Base-by-base conservation (phyloP, 176 grass and related monocot species). In the Olyra latifolia region DNA sequence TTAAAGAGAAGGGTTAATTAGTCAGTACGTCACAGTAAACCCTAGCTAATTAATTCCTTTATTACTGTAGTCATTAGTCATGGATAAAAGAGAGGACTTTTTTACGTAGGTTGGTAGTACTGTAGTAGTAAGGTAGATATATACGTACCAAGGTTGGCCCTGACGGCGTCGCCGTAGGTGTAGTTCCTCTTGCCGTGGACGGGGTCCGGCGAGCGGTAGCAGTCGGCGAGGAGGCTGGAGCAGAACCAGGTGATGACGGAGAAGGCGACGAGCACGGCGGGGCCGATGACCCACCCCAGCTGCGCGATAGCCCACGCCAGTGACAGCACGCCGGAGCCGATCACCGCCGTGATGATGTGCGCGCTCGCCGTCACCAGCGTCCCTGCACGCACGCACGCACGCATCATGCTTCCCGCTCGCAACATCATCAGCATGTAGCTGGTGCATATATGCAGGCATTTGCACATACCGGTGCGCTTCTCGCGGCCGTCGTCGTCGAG, bases 291-390 rank as follows among this genome's bases (percentile, higher is more conserved):
- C 95, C 95, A 98, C 15, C 95, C 95, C 4, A 98, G 82, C 77
- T 98, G 95, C 30, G 95, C 81, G 71, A 98, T 89, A 39, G 95
- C 77, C 95, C 95, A 98, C 11, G 92, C 92, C 47, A 98, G 74
- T 41, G 95, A 98, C 25, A 98, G 92, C 79, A 98, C 95, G 15
- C 95, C 95, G 4, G 95, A 98, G 0, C 92, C 95, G 77, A 98
- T 98, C 77, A 98, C 95, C 62, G 95, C 95, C 7, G 95, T 98
- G 42, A 97, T 92, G 56, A 97, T 97, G 80, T 97, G 95, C 2
- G 95, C 92, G 64, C 95, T 98, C 56, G 95, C 92, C 55, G 95
- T 98, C 35, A 87, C n/a, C 78, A 95, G 72, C 17, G 87, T 98
- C 52, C 95, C 94, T 97, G 79, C n/a, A 45, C 1, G 7, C 24